These are phyloP conservation scores for Termitomyces sp. DNA, from an alignment of 768 basidiomycete genomes.

Conservation along the genomic window DNA sequence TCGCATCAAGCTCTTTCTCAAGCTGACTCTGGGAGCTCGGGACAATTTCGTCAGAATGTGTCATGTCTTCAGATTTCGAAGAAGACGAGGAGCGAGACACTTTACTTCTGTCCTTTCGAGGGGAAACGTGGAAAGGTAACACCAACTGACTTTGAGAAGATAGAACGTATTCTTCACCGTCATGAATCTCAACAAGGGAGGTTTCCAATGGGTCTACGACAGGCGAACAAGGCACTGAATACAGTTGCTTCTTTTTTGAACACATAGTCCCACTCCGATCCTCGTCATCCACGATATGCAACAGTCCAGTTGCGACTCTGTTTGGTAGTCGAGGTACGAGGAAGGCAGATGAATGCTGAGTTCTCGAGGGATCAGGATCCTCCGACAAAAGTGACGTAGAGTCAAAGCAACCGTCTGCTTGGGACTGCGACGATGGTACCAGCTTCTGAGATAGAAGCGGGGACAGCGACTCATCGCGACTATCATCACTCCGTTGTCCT, in stretches of 20 bases:
- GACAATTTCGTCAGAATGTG: slow-evolving; percentile 22
- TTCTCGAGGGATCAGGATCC: background rate
- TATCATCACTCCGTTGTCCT: background rate
- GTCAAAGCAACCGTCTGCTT: slow-evolving; percentile 14
- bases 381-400: background rate
- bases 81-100: background rate
- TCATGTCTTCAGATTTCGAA: slow-evolving; percentile 4
- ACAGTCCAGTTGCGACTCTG: background rate
- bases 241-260: background rate
- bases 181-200: slow-evolving; percentile 1
- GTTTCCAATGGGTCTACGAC: background rate
- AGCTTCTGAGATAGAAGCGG: slow-evolving; percentile 3
- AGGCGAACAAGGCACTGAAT: background rate
- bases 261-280: background rate
- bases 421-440: slow-evolving; percentile 33
- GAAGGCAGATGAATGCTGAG: background rate
- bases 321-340: background rate
- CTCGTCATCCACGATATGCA: background rate
- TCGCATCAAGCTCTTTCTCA: slow-evolving; percentile 29
- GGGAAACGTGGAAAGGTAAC: slow-evolving; percentile 16
- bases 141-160: slow-evolving; percentile 33
- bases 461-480: background rate
- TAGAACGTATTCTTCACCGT: slow-evolving; percentile 17
- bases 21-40: slow-evolving; percentile 40
- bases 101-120: slow-evolving; percentile 11